These are phyloP conservation scores for Coix lacrymajobi DNA, from an alignment of 176 grass and related monocot genomes.

Conservation along the genomic window DNA sequence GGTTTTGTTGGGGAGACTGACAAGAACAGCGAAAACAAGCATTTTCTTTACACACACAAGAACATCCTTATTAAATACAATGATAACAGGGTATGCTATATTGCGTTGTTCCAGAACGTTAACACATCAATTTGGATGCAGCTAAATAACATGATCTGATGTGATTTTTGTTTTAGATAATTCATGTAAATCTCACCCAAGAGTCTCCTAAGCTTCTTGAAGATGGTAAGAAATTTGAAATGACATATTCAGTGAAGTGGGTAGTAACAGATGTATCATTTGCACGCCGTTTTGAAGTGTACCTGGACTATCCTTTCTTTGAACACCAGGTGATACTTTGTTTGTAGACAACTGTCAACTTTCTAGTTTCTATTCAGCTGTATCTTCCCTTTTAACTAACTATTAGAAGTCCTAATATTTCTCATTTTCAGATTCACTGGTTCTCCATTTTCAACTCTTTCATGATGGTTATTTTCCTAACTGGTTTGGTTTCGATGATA, in stretches of 20 bases:
- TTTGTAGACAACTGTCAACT: neutral
- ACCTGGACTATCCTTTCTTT: slow-evolving; percentile 98
- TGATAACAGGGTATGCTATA: slow-evolving; percentile 53
- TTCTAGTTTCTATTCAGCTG: slow-evolving; percentile 5
- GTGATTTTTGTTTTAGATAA: slow-evolving; percentile 55
- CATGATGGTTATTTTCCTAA: slow-evolving; percentile 99
- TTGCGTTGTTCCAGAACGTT: neutral
- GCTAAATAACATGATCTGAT: slow-evolving; percentile 23
- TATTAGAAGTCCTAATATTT: slow-evolving; percentile 12
- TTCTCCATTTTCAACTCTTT: slow-evolving; percentile 99
- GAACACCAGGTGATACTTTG: slow-evolving; percentile 88
- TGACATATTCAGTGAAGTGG: slow-evolving; percentile 97
- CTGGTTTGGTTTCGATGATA: slow-evolving; percentile 96
- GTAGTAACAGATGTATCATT: slow-evolving; percentile 69
- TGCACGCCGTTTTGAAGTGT: slow-evolving; percentile 92
- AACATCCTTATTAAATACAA: slow-evolving; percentile 82
- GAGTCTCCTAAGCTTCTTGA: slow-evolving; percentile 87
- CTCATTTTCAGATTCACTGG: slow-evolving; percentile 87
- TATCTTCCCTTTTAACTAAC: slow-evolving; percentile 21
- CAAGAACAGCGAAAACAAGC: slow-evolving; percentile 90
- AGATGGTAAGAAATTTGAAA: slow-evolving; percentile 61
- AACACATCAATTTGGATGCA: neutral
- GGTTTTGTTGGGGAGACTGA: slow-evolving; percentile 86
- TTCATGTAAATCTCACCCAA: slow-evolving; percentile 99
- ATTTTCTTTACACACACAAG: slow-evolving; percentile 90